A percentile compares a stretch with the other conserved stretches of the same genome.
Conservation (phyloP, 495 filamentous ascomycete genomes). For the Trichoderma reesei region DNA sequence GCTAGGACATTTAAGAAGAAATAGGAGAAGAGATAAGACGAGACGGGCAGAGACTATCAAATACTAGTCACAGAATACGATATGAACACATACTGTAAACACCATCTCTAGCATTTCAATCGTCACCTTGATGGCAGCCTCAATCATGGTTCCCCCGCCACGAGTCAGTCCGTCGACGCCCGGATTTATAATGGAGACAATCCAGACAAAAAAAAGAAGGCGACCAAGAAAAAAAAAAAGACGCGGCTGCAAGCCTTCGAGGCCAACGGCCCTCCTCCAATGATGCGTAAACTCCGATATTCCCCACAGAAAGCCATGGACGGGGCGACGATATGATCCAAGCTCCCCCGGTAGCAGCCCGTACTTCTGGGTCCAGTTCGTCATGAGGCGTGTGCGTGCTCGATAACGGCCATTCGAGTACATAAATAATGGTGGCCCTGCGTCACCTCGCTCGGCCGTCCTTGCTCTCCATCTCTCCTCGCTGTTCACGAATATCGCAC, state of each 20-base stretch:
- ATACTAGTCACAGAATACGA: no score
- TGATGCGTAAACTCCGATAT: not conserved
- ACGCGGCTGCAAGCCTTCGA: not conserved
- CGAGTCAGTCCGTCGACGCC: not conserved
- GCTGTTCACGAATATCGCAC: no score
- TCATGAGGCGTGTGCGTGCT: no score
- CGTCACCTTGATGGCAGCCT: not conserved
- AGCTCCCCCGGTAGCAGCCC: not conserved
- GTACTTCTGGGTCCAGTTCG: not conserved
- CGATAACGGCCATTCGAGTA: not conserved
- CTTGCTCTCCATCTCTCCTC: not conserved
- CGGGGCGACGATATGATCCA: not conserved
- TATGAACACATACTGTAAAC: not conserved
- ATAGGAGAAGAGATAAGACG: no score
- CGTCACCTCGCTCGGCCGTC: not conserved
- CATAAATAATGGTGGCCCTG: slow-evolving; percentile 3
- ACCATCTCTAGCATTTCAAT: not conserved
- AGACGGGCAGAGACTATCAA: no score
- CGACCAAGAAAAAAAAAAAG: not conserved
- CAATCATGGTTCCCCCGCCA: no score
- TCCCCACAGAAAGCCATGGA: slow-evolving; percentile 6
- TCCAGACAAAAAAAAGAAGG: no score
- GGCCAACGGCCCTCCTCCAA: no score
- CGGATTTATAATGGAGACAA: not conserved
- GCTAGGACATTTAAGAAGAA: no score